Evolutionary conservation across 1,284 basidiomycete species (phyloP).

Genomic region (Leccinum ponderosum): DNA sequence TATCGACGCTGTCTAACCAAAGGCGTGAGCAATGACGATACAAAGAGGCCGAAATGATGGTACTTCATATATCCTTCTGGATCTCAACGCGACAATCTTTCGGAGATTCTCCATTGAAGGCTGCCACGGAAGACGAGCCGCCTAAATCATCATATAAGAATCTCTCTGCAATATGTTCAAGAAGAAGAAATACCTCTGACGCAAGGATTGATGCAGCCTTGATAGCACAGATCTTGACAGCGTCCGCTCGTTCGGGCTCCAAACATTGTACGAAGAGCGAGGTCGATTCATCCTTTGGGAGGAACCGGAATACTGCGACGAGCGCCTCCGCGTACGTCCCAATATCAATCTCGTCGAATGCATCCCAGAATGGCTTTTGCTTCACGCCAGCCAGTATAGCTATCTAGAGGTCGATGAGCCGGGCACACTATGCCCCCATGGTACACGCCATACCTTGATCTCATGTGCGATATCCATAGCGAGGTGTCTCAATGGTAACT

Average conservation of each 20-base stretch:
- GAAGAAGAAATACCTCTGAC: slow-evolving; percentile 28
- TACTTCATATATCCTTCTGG: slow-evolving; percentile 60
- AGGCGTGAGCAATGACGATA: slow-evolving; percentile 9
- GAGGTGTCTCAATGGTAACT: slow-evolving; percentile 68
- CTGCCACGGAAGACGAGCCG: slow-evolving; percentile 58
- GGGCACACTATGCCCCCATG: neutral
- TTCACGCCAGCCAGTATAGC: slow-evolving; percentile 48
- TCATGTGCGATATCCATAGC: slow-evolving; percentile 78
- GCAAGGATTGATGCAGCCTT: slow-evolving; percentile 50
- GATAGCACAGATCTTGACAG: slow-evolving; percentile 77
- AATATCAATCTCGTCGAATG: slow-evolving; percentile 72
- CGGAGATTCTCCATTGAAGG: slow-evolving; percentile 49
- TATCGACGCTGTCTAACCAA: slow-evolving; percentile 44
- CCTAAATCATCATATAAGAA: slow-evolving; percentile 38
- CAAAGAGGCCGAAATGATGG: slow-evolving; percentile 12
- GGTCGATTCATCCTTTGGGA: slow-evolving; percentile 61
- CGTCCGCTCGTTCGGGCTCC: slow-evolving; percentile 74
- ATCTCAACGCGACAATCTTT: slow-evolving; percentile 44
- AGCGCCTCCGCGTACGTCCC: slow-evolving; percentile 77
- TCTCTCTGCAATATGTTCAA: neutral
- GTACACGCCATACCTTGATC: slow-evolving; percentile 55
- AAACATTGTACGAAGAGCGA: slow-evolving; percentile 64
- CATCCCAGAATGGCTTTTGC: slow-evolving; percentile 71
- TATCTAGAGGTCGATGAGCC: slow-evolving; percentile 34
- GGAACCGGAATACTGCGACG: slow-evolving; percentile 69